A percentile compares a stretch with the other conserved stretches of the same genome.
These are phyloP conservation scores for Volvox africanus DNA, from an alignment of 139 green algal species.

Conservation along the genomic window DNA sequence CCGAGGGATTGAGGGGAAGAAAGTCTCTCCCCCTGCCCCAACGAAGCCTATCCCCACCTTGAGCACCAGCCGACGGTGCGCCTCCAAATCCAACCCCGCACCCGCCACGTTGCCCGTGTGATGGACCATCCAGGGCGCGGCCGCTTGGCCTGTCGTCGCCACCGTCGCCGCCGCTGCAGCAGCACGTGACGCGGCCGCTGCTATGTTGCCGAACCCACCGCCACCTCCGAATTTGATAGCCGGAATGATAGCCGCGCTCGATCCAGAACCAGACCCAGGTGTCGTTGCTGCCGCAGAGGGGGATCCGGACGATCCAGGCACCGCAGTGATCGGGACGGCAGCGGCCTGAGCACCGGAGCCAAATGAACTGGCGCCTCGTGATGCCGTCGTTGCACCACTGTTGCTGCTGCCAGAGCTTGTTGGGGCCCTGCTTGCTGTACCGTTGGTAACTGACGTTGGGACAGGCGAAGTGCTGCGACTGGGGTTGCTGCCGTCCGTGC, in stretches of 20 bases:
- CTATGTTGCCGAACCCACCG: conserved; percentile 5
- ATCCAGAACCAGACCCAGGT: not conserved
- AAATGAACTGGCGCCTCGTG: not conserved
- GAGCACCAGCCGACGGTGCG: conserved; percentile 35
- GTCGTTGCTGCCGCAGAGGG: too few relatives aligned
- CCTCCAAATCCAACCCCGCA: conserved; percentile 33
- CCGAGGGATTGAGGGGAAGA: too few relatives aligned
- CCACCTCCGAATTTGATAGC: conserved; percentile 18
- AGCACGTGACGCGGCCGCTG: conserved; percentile 5
- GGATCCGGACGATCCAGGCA: not conserved
- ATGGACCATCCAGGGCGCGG: conserved; percentile 25
- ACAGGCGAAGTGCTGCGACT: not conserved
- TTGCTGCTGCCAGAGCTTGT: not conserved
- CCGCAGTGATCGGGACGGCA: not conserved
- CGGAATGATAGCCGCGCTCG: not conserved
- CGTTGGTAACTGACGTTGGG: not conserved
- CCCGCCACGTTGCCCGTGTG: conserved; percentile 20
- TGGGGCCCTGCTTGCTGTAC: not conserved
- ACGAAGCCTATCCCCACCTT: not conserved
- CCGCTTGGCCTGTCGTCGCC: conserved; percentile 16
- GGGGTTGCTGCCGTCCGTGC: not conserved
- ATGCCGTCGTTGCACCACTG: not conserved
- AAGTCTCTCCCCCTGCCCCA: not conserved
- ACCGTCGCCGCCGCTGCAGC: not conserved
- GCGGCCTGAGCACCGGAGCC: not conserved